A percentile compares a stretch with the other conserved stretches of the same genome.
phyloP scores from a whole-genome alignment of 768 basidiomycete species.

The Lactifluus echinatus region DNA sequence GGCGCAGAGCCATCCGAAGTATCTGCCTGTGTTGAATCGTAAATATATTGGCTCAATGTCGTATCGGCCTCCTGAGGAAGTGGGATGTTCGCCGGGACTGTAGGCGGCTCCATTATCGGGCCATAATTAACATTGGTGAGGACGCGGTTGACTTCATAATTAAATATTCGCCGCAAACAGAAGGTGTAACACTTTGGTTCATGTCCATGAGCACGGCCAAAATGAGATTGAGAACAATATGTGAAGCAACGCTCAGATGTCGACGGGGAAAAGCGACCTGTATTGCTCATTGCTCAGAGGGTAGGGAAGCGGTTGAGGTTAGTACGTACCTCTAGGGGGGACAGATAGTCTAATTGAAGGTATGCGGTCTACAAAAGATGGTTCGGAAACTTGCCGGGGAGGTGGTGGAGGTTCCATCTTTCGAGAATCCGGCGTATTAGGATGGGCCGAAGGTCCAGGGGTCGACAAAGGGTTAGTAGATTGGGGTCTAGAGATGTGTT shows the following conservation, averaged over 20 bases:
- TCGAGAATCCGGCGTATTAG: not conserved
- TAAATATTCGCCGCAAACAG: slow-evolving; percentile 32
- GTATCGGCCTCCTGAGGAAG: slow-evolving; percentile 15
- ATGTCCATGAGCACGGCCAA: slow-evolving; percentile 25
- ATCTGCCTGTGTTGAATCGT: slow-evolving; percentile 22
- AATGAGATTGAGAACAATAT: slow-evolving; percentile 29
- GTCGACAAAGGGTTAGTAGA: not conserved
- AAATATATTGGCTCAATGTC: slow-evolving; percentile 25
- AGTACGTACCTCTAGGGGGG: slow-evolving; percentile 5
- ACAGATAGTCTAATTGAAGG: slow-evolving; percentile 16
- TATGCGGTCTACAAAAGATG: slow-evolving; percentile 13
- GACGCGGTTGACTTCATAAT: slow-evolving; percentile 28
- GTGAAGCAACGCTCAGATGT: slow-evolving; percentile 31
- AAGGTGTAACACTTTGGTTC: slow-evolving; percentile 31
- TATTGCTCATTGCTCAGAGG: not conserved
- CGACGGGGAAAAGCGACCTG: slow-evolving; percentile 26
- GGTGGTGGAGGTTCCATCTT: slow-evolving; percentile 9
- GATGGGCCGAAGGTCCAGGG: not conserved
- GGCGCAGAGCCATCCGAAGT: slow-evolving; percentile 6
- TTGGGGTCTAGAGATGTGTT: not conserved
- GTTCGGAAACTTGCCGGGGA: slow-evolving; percentile 8
- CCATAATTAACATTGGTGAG: slow-evolving; percentile 16
- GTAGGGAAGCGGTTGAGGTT: not conserved
- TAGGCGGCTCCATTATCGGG: slow-evolving; percentile 12
- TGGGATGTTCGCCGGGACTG: slow-evolving; percentile 11